phyloP scores from a whole-genome alignment of 345 rosid genomes.

The Nephelium lappaceum region DNA sequence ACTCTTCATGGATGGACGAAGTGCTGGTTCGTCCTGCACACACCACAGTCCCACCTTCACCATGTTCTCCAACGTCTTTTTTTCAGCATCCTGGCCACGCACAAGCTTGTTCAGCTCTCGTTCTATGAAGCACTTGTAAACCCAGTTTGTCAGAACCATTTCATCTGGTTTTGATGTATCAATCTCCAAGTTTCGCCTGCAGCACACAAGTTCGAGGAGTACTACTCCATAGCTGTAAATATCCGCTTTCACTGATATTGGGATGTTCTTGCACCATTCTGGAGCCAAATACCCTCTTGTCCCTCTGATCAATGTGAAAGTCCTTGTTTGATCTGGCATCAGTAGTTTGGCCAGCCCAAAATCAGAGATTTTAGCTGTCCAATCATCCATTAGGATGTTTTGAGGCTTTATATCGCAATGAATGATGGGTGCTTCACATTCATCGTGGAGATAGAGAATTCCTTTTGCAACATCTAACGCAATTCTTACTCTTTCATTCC shows the following conservation, averaged over 20 bases:
- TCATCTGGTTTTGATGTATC: background rate
- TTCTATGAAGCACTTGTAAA: background rate
- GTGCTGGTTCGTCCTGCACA: no score
- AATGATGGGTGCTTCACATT: slow-evolving; percentile 13
- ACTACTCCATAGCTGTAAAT: slow-evolving; percentile 21
- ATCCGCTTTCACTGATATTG: slow-evolving; percentile 3
- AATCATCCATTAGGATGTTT: no score
- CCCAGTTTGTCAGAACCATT: slow-evolving; percentile 1
- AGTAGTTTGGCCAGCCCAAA: background rate
- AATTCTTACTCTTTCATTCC: background rate
- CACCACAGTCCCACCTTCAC: no score
- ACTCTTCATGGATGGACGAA: no score
- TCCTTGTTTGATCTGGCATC: slow-evolving; percentile 21
- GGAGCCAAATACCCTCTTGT: no score
- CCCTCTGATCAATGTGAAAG: no score
- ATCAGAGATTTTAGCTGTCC: background rate
- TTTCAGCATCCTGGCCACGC: background rate
- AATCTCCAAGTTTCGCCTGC: slow-evolving; percentile 1
- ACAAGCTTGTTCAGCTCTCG: slow-evolving; percentile 2
- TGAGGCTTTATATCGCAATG: background rate
- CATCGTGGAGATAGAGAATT: slow-evolving; percentile 16
- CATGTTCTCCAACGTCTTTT: background rate
- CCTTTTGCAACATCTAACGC: slow-evolving; percentile 15
- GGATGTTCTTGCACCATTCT: no score
- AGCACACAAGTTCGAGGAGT: no score